phyloP scores from a whole-genome alignment of 345 rosid species.

The Syzygium oleosum region DNA sequence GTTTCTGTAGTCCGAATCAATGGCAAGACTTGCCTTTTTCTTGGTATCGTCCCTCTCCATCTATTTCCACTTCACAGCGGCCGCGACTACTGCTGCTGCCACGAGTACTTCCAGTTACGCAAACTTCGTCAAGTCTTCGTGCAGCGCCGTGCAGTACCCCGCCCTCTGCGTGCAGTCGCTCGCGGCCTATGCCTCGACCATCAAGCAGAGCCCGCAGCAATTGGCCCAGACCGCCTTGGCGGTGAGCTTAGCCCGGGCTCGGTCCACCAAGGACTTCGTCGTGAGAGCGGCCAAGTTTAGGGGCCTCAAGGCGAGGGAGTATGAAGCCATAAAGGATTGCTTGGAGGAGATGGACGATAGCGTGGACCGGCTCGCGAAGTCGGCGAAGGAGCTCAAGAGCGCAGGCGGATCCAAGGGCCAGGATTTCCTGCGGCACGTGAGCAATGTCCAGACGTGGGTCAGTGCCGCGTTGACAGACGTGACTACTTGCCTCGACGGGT shows the following conservation, averaged over 20 bases:
- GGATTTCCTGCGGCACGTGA: slow-evolving; percentile 59
- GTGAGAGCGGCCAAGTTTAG: slow-evolving; percentile 37
- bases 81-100: slow-evolving; percentile 9
- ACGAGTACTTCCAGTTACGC: slow-evolving; percentile 3
- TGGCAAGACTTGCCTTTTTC: neutral
- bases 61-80: neutral
- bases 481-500: slow-evolving; percentile 81
- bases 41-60: slow-evolving; percentile 4
- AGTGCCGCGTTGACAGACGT: slow-evolving; percentile 89
- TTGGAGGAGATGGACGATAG: slow-evolving; percentile 59
- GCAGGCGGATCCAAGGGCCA: slow-evolving; percentile 27
- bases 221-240: slow-evolving; percentile 67
- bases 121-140: slow-evolving; percentile 50
- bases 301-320: slow-evolving; percentile 47
- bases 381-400: slow-evolving; percentile 50
- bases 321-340: slow-evolving; percentile 62
- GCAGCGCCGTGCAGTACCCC: slow-evolving; percentile 59
- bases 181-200: slow-evolving; percentile 34
- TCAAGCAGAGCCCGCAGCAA: slow-evolving; percentile 52
- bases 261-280: slow-evolving; percentile 46
- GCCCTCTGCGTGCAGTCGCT: slow-evolving; percentile 60
- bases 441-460: slow-evolving; percentile 88
- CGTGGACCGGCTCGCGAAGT: slow-evolving; percentile 56
- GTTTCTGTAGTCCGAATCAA: neutral
- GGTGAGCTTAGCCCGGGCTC: slow-evolving; percentile 53